Percentiles rank a stretch among this genome's conserved stretches.
Evolutionary conservation across 1,284 basidiomycete genomes (phyloP).

Genomic region (Trametes pubescens): DNA sequence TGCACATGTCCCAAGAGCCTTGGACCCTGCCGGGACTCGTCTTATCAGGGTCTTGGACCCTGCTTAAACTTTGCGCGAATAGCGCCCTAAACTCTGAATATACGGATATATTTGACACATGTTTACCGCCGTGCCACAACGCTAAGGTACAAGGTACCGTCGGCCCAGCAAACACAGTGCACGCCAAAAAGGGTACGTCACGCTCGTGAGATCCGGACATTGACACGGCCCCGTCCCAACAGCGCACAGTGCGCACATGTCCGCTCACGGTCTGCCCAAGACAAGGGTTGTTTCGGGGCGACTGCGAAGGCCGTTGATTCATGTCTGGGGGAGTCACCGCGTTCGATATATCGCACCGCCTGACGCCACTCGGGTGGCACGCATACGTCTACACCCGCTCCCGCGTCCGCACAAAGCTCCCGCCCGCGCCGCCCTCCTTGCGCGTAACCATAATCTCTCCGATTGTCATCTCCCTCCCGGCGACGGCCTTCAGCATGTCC

Average conservation of each 20-base stretch:
- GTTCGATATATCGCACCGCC: slow-evolving; percentile 11
- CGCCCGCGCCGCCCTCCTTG: slow-evolving; percentile 81
- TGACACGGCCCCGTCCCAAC: background rate
- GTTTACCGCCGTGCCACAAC: background rate
- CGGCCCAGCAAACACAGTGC: background rate
- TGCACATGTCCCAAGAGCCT: background rate
- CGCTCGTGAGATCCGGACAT: slow-evolving; percentile 2
- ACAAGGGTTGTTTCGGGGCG: slow-evolving; percentile 2
- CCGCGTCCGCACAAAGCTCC: slow-evolving; percentile 57
- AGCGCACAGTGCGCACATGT: background rate
- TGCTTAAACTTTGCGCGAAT: background rate
- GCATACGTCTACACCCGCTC: background rate
- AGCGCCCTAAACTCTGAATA: background rate
- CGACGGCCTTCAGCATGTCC: slow-evolving; percentile 94
- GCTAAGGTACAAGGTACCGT: slow-evolving; percentile 4
- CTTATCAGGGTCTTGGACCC: background rate
- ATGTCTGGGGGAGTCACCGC: slow-evolving; percentile 3
- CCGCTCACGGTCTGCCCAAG: background rate
- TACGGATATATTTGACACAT: background rate
- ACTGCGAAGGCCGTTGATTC: slow-evolving; percentile 11
- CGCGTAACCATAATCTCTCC: slow-evolving; percentile 68
- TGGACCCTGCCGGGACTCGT: slow-evolving; percentile 1
- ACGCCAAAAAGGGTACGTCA: background rate
- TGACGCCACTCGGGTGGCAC: slow-evolving; percentile 10
- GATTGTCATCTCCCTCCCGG: slow-evolving; percentile 85